Evolutionary conservation across 441 rosid genomes (phyloP), one percentile per base, ranked within the genome.

Genomic region (Arabidopsis hybrid): DNA sequence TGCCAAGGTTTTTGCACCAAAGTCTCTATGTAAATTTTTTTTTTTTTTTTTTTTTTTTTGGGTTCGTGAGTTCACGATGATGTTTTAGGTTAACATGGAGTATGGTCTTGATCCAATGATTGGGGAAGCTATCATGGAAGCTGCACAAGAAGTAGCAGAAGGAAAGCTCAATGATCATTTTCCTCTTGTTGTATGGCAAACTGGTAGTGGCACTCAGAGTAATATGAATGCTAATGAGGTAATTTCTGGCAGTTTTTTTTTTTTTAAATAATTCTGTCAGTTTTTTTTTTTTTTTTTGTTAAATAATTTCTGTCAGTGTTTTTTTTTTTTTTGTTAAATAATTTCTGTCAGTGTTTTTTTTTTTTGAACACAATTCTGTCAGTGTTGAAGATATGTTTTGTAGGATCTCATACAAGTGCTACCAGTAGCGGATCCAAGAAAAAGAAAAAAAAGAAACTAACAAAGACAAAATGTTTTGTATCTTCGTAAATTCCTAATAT

Each of bases 121-220:
- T 17, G 97, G 92, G 62, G 87, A 90, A 78, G 97, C 97, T 2
- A 83, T 92, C 73, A 92, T 92, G 92, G 82, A 89, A 82, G 99
- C 97, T 1, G 88, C 99, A 1, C 86, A 92, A 42, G 97, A 94
- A 84, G 97, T 94, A 6, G 97, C 99, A 1, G 95, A 90, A 38
- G 97, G 97, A 36, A 94, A 90, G 67, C 79, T 94, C 32, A 88
- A 78, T 6, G 97, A 90, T 80, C 97, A 91, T 74, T 92, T 94
- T 49, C 97, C 94, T 0, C 97, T 94, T 55, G 95, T 92, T 52
- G 85, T 94, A n/a, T 94, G 99, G 99, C 99, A 94, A 83, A 92
- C 99, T 67, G 99, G 99, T 60, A 94, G 99, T 81, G 97, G 98
- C 49, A 94, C 98, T 77, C 98, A 94, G 76, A 91, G 96, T 79